Base-by-base conservation (phyloP, 2,329 filamentous ascomycete genomes). In the Aspergillus novoparasiticus region DNA sequence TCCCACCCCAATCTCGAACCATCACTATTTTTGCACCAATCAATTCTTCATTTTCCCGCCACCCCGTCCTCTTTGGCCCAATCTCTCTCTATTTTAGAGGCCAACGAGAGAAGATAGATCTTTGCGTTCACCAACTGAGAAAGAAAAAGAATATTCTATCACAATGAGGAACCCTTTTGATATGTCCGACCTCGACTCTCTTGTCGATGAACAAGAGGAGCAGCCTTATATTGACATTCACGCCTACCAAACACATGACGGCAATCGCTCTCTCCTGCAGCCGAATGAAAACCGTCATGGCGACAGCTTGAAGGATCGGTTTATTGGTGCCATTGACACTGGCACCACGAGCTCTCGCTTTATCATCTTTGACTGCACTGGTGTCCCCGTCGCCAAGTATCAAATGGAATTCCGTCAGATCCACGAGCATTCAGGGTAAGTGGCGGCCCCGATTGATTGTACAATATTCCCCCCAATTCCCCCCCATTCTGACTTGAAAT, bases 291-390 rank as follows among this genome's bases (percentile, higher is more conserved):
- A 66, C 1, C 72, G 68, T 51, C 71, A 71, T 43, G 63, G 51
- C 8, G 75, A 74, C 57, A 75, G 74, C 56, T 66, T 78, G 46
- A 77, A 78, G 61, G 69, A 78, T 39, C 75, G 68, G 54, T 96
- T 92, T 73, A 89, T 96, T 64, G 93, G 93, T 64, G 92, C 91
- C 70, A 94, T 97, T 75, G 93, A 97, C 75, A 92, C 96, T 73
- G 93, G 93, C 63, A 97, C 93, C 14, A 97, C 93, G 36, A 94
- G 91, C 63, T 92, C 93, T 39, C 87, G 93, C 43, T 97, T 97
- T 79, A 86, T 97, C 70, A 94, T 97, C 74, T 97, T 97, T 81
- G 89, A 96, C 78, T 88, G 87, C 67, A 81, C 86, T 48, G 93
- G 93, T 60, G 88, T 90, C 63, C 91, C 91, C 4, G 86, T 95